These are phyloP conservation scores for Beauveria sp. DNA, from an alignment of 2,329 filamentous ascomycete genomes.

Conservation along the genomic window DNA sequence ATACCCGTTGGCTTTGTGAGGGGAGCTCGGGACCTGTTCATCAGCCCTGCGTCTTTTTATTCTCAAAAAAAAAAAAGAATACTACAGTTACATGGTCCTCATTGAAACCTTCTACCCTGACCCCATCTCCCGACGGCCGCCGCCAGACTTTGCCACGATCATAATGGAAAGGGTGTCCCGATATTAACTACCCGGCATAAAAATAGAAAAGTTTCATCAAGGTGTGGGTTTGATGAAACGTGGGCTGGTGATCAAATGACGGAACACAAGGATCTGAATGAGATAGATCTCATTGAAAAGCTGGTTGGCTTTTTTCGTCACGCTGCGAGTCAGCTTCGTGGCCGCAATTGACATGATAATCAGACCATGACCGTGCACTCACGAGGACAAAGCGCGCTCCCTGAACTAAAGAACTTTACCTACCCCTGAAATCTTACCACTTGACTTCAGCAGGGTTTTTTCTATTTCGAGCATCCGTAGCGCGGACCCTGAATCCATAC, in stretches of 20 bases:
- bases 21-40: no score
- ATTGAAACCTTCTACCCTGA: no score
- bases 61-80: background rate
- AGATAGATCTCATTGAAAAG: background rate
- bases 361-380: background rate
- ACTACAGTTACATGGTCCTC: no score
- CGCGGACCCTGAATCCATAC: background rate
- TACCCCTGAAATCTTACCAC: background rate
- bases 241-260: no score
- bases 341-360: background rate
- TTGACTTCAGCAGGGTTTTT: background rate
- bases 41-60: no score
- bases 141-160: background rate
- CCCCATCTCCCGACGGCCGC: background rate
- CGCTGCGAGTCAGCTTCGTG: background rate
- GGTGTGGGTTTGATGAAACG: background rate
- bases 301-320: background rate
- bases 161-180: background rate
- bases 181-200: background rate
- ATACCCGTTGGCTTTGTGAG: no score
- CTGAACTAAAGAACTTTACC: background rate
- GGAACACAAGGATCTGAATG: background rate
- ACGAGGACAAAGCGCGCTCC: background rate
- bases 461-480: background rate
- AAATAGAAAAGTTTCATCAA: background rate